Evolutionary conservation across 2,329 filamentous ascomycete genomes (phyloP).

Genomic region (Ceratocystis albifundus): DNA sequence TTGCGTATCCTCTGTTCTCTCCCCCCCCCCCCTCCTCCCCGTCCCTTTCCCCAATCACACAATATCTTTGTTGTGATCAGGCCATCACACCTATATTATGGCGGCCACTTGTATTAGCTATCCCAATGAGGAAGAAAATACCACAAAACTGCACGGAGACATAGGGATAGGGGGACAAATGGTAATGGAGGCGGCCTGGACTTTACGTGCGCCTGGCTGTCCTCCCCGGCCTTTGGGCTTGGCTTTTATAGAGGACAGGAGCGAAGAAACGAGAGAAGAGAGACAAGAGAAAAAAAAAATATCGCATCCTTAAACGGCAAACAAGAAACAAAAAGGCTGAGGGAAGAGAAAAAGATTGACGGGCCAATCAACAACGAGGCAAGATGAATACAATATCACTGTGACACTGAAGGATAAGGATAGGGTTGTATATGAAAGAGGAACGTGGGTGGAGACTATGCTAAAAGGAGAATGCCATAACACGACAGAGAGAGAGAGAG

Average conservation of each 20-base stretch:
- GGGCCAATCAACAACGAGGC: not conserved
- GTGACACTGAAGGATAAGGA: too few relatives aligned
- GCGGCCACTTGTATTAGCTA: not conserved
- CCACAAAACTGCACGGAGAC: not conserved
- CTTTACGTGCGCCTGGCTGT: not conserved
- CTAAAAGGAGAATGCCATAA: not conserved
- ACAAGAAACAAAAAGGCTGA: constrained; percentile 6
- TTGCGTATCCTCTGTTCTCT: not conserved
- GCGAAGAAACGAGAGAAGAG: not conserved
- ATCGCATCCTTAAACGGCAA: constrained; percentile 25
- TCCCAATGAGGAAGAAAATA: not conserved
- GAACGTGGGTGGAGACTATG: not conserved
- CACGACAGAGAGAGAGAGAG: not conserved
- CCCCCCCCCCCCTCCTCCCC: not conserved
- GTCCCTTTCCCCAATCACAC: not conserved
- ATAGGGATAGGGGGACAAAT: not conserved
- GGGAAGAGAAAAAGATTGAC: not conserved
- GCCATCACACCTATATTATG: not conserved
- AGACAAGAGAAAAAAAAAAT: constrained; percentile 28
- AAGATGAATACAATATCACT: too few relatives aligned
- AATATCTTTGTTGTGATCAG: not conserved
- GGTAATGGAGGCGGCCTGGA: not conserved
- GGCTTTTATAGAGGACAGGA: not conserved
- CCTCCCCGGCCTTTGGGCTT: not conserved
- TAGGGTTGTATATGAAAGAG: too few relatives aligned